Percentiles rank a stretch among this genome's conserved stretches.
Conservation (phyloP, 1,284 basidiomycete species). For the Irpex sp. region DNA sequence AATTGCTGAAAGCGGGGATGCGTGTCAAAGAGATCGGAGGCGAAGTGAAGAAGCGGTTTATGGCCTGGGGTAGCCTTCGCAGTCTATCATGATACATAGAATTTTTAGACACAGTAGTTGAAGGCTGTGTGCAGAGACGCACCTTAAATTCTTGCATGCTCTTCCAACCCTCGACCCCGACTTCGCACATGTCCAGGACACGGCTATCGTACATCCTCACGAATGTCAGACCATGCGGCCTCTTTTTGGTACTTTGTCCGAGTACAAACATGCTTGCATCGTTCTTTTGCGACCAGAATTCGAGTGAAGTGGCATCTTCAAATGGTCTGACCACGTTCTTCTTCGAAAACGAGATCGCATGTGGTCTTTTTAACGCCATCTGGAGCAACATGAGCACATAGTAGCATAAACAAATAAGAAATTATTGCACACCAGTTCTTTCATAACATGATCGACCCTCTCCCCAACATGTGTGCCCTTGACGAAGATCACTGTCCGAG, state of each 20-base stretch:
- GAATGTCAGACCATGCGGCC: constrained; percentile 86
- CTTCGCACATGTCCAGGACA: constrained; percentile 93
- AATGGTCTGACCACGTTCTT: constrained; percentile 94
- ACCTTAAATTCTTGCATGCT: constrained; percentile 86
- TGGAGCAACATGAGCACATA: constrained; percentile 28
- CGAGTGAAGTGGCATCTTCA: constrained; percentile 80
- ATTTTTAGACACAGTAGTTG: not conserved
- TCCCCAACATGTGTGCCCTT: constrained; percentile 86
- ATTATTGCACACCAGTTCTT: constrained; percentile 71
- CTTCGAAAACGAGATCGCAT: constrained; percentile 91
- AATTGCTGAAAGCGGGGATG: constrained; percentile 90
- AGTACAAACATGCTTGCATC: constrained; percentile 91
- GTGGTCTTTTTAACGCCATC: constrained; percentile 89
- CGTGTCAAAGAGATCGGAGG: constrained; percentile 88
- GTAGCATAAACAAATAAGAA: not conserved
- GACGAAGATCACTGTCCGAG: constrained; percentile 85
- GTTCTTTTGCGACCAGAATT: constrained; percentile 94
- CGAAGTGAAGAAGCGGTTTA: constrained; percentile 93
- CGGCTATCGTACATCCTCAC: constrained; percentile 86
- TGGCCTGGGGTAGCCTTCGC: constrained; percentile 89
- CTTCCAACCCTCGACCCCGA: constrained; percentile 81
- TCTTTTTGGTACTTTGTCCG: constrained; percentile 93
- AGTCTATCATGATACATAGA: constrained; percentile 43
- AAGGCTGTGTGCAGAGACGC: constrained; percentile 22
- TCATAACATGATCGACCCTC: constrained; percentile 77